Evolutionary conservation across 345 rosid genomes (phyloP).

Genomic region (Eucalyptus sideroxylon): DNA sequence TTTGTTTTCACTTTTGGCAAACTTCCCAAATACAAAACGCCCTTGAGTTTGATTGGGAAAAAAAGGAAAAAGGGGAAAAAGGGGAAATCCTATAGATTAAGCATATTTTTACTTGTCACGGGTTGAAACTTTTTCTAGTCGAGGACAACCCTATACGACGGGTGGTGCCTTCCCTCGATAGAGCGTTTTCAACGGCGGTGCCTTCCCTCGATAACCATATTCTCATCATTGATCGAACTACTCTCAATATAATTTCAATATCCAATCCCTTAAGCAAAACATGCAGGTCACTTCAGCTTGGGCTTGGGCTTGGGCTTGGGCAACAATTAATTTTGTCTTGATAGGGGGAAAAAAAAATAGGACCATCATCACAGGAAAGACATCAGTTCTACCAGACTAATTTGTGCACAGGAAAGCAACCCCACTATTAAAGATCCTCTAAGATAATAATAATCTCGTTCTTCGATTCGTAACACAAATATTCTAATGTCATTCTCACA

Average conservation of each 20-base stretch:
- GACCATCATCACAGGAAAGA: fast-evolving
- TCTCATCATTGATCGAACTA: background rate
- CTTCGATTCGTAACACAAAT: fast-evolving
- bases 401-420: fast-evolving
- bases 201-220: background rate
- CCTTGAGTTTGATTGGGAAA: background rate
- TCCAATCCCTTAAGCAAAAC: background rate
- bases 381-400: fast-evolving
- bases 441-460: background rate
- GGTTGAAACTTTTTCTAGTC: background rate
- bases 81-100: background rate
- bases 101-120: background rate
- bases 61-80: fast-evolving
- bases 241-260: fast-evolving
- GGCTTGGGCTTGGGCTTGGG: background rate
- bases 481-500: fast-evolving
- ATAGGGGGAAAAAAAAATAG: too few species aligned
- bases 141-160: background rate
- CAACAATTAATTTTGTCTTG: background rate
- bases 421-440: background rate
- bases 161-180: background rate
- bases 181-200: background rate
- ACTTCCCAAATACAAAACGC: background rate
- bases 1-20: background rate
- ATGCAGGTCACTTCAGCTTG: background rate